Evolutionary conservation across 805 yeast species (phyloP), one percentile per base, ranked within the genome.

Genomic region (Lipomyces starkeyi): DNA sequence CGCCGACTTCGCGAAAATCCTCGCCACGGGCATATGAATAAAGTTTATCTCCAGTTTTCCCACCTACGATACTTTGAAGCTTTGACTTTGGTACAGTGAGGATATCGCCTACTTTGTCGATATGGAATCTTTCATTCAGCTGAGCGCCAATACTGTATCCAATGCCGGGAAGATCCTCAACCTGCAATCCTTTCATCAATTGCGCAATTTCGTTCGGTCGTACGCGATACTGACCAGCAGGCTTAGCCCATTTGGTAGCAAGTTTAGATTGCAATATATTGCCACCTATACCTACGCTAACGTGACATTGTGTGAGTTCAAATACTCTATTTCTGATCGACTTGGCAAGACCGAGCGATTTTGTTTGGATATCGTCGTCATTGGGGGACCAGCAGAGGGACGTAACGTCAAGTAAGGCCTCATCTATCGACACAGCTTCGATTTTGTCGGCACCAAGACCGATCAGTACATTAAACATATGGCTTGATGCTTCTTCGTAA

Each of bases 401-500:
- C 0, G 88, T 79, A 0, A 89, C 82, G 73, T 91, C 97, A 9
- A 91, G 76, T n/a, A 95, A 79, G 0, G 93, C 97, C 75, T 95
- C 99, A 77, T 95, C 98, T 2, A 95, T 88, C 69, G 96, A 92
- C 0, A 95, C 91, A 0, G 98, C 98, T 37, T 88, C 82, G 1
- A 93, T 85, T 20, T 74, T 72, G 65, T 79, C 81, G 3, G 83
- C 81, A 0, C 78, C 73, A 7, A 81, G 71, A 0, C 79, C 76
- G 0, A 87, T 67, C 58, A 94, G 78, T 14, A 84, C 83, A 1
- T 86, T 81, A 77, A 93, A 95, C 62, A 95, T 86, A 8, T 78
- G 78, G 32, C 83, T 81, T 0, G 98, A 91, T 22, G 84, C 83
- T 40, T 75, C 73, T 75, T 91, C 95, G 75, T 93, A 93, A 5